A percentile compares a stretch with the other conserved stretches of the same genome.
Evolutionary conservation across 306 rosid species (phyloP).

Genomic region (Cicer judaicum): DNA sequence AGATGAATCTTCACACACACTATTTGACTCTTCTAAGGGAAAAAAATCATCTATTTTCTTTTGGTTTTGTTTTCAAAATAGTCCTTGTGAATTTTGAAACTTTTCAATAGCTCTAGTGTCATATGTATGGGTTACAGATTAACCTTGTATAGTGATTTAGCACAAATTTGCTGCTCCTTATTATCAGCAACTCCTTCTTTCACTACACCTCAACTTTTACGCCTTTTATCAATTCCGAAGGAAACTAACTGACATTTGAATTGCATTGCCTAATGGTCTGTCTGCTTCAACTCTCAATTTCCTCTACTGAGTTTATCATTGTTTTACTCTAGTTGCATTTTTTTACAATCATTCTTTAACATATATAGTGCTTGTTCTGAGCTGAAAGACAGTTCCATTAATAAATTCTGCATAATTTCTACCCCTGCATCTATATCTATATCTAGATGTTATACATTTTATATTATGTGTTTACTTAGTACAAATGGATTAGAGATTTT

Average conservation of each 20-base stretch:
- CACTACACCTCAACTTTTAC: neutral
- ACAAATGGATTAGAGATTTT: neutral
- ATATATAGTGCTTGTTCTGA: neutral
- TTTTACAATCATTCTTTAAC: constrained; percentile 9
- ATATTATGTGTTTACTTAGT: neutral
- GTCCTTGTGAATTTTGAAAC: neutral
- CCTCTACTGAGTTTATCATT: constrained; percentile 13
- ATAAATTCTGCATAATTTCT: constrained; percentile 15
- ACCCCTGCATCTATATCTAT: neutral
- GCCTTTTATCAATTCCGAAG: constrained; percentile 7
- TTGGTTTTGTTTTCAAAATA: neutral
- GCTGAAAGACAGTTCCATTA: constrained; percentile 20
- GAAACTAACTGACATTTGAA: constrained; percentile 8
- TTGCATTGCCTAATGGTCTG: constrained; percentile 8
- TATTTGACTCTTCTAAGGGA: too few relatives aligned
- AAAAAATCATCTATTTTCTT: neutral
- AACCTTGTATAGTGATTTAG: neutral
- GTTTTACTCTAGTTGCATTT: neutral
- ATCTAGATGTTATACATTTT: constrained; percentile 12
- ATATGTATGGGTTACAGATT: neutral
- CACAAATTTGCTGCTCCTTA: neutral
- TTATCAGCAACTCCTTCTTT: constrained; percentile 5
- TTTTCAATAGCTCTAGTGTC: neutral
- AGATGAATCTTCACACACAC: too few relatives aligned
- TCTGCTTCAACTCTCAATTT: neutral